Evolutionary conservation across 2,329 filamentous ascomycete genomes (phyloP), one percentile per base, ranked within the genome.

Genomic region (Calycina herbarum): DNA sequence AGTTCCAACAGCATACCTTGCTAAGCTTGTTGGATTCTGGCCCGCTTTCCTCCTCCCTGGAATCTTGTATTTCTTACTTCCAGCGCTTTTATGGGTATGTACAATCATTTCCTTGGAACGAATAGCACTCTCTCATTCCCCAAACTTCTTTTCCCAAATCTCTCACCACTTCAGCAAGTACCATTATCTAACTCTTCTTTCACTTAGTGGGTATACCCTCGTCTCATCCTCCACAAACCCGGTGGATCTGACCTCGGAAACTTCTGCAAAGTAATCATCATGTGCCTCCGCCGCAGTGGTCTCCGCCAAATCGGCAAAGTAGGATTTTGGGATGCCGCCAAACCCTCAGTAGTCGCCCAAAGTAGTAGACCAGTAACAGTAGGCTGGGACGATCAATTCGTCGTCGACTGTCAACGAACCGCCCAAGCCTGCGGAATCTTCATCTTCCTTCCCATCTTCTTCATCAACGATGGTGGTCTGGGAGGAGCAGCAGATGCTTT

Each of bases 341-440:
- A 90, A 78, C 90, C 90, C 2, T 89, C 86, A 11, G 80, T 82
- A 56, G 80, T 91, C 8, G 79, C 84, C 4, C 79, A 83, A 31
- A 78, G 76, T 1, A 76, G 82, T 68, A 86, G 86, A 64, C 88
- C 89, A 0, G 61, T 66, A 0, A 92, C 89, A 86, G 93, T 94
- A 86, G 89, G 87, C 0, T 93, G 92, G 73, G 90, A 94, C 68
- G 92, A 94, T 69, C 86, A 85, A 59, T 94, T 91, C 88, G 90
- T 94, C 33, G 90, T 92, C 73, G 89, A 93, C 74, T 87, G 93
- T 61, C 83, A 83, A 63, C 89, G 90, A 77, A 90, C 89, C 67
- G 80, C 91, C 66, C 82, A 85, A 73, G 89, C 89, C 64, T 90
- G 88, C 79, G 82, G 85, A 69, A 89, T 92, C 59, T 94, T 91